Conservation (phyloP, 306 rosid genomes). For the Crataegus laevigata region DNA sequence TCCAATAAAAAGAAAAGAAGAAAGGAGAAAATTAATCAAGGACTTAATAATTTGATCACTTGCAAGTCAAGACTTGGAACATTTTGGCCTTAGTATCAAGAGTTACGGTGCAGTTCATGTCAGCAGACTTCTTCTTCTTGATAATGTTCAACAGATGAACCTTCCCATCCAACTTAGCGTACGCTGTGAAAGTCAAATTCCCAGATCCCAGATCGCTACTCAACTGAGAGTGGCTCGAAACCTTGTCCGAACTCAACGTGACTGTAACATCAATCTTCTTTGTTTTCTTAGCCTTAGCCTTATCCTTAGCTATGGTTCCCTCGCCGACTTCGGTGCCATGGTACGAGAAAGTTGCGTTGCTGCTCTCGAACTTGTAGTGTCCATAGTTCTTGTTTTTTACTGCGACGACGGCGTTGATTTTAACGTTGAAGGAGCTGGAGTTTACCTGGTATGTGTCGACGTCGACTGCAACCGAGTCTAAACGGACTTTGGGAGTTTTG, state of each 20-base stretch:
- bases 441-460: background rate
- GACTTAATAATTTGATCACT: background rate
- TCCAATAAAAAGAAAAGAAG: background rate
- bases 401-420: conserved; percentile 3
- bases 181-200: conserved; percentile 16
- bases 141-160: conserved; percentile 19
- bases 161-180: conserved; percentile 28
- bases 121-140: conserved; percentile 28
- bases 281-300: conserved; percentile 17
- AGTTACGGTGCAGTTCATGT: conserved; percentile 20
- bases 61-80: conserved; percentile 19
- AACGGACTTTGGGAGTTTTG: conserved; percentile 27
- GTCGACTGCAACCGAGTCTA: conserved; percentile 12
- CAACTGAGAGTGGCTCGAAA: conserved; percentile 11
- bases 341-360: conserved; percentile 17
- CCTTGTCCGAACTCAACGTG: conserved; percentile 12
- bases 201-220: conserved; percentile 16
- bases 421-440: conserved; percentile 11
- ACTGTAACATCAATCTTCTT: conserved; percentile 13
- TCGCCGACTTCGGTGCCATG: conserved; percentile 20
- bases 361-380: conserved; percentile 22
- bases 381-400: conserved; percentile 33
- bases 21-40: background rate
- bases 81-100: conserved; percentile 14
- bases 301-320: conserved; percentile 5